Percentiles rank a stretch among this genome's conserved stretches.
Conservation (phyloP, 768 basidiomycete species). For the Mycena latifolia region DNA sequence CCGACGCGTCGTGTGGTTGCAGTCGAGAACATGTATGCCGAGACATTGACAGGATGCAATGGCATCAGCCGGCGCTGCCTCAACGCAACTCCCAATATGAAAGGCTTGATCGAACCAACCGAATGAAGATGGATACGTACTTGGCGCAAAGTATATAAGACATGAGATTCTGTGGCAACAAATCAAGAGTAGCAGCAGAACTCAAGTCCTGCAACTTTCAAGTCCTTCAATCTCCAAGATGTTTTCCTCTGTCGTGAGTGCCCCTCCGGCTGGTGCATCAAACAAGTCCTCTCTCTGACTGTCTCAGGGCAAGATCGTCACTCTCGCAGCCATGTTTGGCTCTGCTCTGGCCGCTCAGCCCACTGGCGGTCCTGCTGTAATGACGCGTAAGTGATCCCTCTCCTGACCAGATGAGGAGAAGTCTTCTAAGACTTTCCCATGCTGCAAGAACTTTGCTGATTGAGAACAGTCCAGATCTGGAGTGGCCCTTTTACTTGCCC, state of each 20-base stretch:
- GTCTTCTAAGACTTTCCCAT: constrained; percentile 9
- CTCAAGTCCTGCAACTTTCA: no score
- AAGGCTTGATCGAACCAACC: neutral
- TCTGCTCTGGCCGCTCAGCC: neutral
- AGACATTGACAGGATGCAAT: no score
- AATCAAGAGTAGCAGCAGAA: no score
- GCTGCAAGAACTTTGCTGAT: constrained; percentile 11
- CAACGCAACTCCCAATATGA: no score
- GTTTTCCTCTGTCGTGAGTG: no score
- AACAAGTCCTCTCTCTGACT: constrained; percentile 12
- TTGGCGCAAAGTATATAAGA: constrained; percentile 10
- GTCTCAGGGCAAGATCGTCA: constrained; percentile 6
- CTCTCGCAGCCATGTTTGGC: constrained; percentile 15
- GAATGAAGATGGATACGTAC: neutral
- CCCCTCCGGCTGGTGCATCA: no score
- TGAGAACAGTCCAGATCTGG: constrained; percentile 17
- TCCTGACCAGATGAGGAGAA: constrained; percentile 9
- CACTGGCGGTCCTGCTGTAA: constrained; percentile 12
- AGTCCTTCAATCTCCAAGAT: no score
- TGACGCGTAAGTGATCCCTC: constrained; percentile 16
- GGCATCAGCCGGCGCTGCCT: no score
- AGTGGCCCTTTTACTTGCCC: constrained; percentile 16
- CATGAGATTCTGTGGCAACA: constrained; percentile 5
- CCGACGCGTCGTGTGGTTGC: no score
- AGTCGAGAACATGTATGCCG: no score